Conservation (phyloP, 2,329 filamentous ascomycete genomes). For the Diaporthe sp. region DNA sequence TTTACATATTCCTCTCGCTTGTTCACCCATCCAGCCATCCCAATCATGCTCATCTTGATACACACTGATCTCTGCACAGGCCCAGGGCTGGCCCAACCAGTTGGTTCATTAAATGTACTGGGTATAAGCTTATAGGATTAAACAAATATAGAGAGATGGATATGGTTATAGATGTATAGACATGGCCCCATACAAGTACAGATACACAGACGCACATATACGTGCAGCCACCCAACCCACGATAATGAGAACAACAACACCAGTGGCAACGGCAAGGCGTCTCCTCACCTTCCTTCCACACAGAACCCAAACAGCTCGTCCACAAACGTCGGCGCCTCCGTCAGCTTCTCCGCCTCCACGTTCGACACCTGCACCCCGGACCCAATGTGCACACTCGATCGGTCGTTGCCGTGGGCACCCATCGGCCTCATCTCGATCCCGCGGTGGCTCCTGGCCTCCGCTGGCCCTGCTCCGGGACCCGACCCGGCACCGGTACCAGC, state of each 20-base stretch:
- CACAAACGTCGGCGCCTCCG: constrained; percentile 56
- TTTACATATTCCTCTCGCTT: no score
- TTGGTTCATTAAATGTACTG: no score
- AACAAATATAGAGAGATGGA: background rate
- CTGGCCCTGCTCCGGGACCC: background rate
- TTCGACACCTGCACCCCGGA: constrained; percentile 46
- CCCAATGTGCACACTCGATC: constrained; percentile 42
- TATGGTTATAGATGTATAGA: background rate
- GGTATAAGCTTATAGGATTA: background rate
- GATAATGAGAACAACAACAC: background rate
- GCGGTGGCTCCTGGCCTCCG: constrained; percentile 20
- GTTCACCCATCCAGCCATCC: no score
- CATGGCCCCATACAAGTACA: background rate
- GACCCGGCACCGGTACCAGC: background rate
- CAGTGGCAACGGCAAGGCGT: background rate
- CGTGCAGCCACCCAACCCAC: background rate
- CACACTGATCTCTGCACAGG: no score
- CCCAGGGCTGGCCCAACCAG: background rate
- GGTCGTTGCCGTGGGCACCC: constrained; percentile 34
- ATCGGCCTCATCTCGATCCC: constrained; percentile 46
- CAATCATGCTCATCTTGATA: background rate
- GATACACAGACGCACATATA: background rate
- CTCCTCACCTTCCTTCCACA: constrained; percentile 36
- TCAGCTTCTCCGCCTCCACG: constrained; percentile 51
- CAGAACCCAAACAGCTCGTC: constrained; percentile 56